phyloP scores from a whole-genome alignment of 371 early-diverging fungal genomes.

The Amoeboaphelidium occidentale region DNA sequence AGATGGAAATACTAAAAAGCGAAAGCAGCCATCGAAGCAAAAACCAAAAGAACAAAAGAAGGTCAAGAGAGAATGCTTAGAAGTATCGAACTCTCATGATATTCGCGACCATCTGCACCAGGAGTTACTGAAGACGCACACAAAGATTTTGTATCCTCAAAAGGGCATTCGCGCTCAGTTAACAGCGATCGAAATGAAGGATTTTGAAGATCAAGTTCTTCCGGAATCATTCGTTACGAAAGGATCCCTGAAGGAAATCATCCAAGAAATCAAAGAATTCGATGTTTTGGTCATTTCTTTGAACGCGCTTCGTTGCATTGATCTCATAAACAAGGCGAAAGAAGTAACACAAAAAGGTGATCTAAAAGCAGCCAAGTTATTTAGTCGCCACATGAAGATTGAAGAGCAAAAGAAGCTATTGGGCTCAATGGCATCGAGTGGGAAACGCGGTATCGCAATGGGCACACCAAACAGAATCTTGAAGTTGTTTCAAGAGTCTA shows the following conservation, averaged over 20 bases:
- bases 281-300: neutral
- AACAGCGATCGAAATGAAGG: neutral
- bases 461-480: constrained; percentile 59
- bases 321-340: neutral
- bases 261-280: neutral
- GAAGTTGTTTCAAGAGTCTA: constrained; percentile 33
- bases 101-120: no score
- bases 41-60: neutral
- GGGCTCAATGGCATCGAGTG: constrained; percentile 14
- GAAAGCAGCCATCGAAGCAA: no score
- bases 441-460: constrained; percentile 45
- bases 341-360: no score
- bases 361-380: constrained; percentile 42
- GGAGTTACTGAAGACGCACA: neutral
- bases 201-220: neutral
- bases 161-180: neutral
- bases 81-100: no score
- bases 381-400: constrained; percentile 61
- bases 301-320: neutral
- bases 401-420: constrained; percentile 37
- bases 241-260: neutral
- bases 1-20: neutral
- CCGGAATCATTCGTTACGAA: neutral
- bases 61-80: neutral
- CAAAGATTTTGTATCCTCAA: neutral